Percentiles rank a stretch among this genome's conserved stretches.
Conservation (phyloP, 768 basidiomycete genomes). For the Amanita rubescens region DNA sequence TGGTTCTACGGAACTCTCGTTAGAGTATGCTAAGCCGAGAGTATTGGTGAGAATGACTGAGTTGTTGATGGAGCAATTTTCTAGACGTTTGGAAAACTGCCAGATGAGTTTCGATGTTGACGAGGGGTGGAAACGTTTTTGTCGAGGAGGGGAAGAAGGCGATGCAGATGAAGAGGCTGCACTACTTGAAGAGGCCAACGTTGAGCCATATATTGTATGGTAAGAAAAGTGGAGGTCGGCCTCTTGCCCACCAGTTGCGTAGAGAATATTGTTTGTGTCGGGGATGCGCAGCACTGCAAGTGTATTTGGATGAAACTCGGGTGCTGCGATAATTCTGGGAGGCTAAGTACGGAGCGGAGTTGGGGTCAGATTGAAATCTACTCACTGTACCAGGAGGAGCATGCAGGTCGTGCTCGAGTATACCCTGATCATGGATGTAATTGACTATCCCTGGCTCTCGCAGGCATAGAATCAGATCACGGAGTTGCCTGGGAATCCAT, state of each 20-base stretch:
- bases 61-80: constrained; percentile 70
- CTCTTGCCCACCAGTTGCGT: constrained; percentile 73
- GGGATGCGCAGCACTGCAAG: constrained; percentile 49
- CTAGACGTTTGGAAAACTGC: constrained; percentile 47
- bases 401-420: constrained; percentile 52
- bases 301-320: constrained; percentile 57
- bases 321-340: constrained; percentile 42
- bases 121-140: constrained; percentile 16
- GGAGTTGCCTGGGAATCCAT: constrained; percentile 61
- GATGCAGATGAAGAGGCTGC: constrained; percentile 9
- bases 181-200: constrained; percentile 9
- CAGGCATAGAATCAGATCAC: constrained; percentile 71
- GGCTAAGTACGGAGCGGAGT: constrained; percentile 19
- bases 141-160: constrained; percentile 20
- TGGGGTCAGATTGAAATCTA: constrained; percentile 4
- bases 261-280: constrained; percentile 45
- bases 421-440: constrained; percentile 43
- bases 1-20: constrained; percentile 64
- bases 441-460: constrained; percentile 56
- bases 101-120: constrained; percentile 27
- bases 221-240: constrained; percentile 62
- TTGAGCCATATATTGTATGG: constrained; percentile 16
- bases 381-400: constrained; percentile 15
- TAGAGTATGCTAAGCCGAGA: constrained; percentile 49
- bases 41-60: constrained; percentile 58